Base-by-base conservation (phyloP, 176 grass and related monocot species). In the Cocos nucifera region DNA sequence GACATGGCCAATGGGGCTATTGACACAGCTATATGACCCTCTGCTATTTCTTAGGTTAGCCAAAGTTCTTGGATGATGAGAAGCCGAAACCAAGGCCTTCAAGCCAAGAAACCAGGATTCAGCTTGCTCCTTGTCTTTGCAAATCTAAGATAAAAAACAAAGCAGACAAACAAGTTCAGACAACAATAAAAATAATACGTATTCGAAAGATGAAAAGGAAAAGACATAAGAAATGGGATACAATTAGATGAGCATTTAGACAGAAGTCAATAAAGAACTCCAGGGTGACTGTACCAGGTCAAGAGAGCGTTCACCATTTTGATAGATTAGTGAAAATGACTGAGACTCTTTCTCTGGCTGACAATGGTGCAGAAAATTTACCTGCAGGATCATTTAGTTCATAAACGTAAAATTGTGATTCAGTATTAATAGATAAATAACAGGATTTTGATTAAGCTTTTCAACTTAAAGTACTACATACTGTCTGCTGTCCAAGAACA, bases 111-210 rank as follows among this genome's bases (percentile, higher is more conserved):
- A 77, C 93, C 87, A 98, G 53, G 75, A 83, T 70, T 92, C 84
- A 61, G 87, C 87, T 77, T 98, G 93, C 66, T 83, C 79, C 62
- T 69, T 89, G 71, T 98, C 87, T 75, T 83, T 89, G 74, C 88
- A 98, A 59, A 98, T 88, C 87, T 98, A 81, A 17, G 17, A 48
- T 54, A 53, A 53, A 53, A 17, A 62, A 65, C 44, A 60, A 78
- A 66, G 23, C 28, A 71, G 1, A 74, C 48, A 30, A 56, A 26
- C 53, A 51, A 23, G 10, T 63, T 55, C 55, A 62, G 65, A 70
- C 32, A 70, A 49, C 50, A 49, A 44, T 14, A 44, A 44, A 35
- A 44, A 44, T 14, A 44, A 12, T 44, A 44, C 12, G 10, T 14
- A 44, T 44, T 44, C 14, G 35, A 44, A 44, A 8, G 35, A 12